Evolutionary conservation across 345 rosid species (phyloP), one percentile per base, ranked within the genome.

Genomic region (Noccaea caerulescens): DNA sequence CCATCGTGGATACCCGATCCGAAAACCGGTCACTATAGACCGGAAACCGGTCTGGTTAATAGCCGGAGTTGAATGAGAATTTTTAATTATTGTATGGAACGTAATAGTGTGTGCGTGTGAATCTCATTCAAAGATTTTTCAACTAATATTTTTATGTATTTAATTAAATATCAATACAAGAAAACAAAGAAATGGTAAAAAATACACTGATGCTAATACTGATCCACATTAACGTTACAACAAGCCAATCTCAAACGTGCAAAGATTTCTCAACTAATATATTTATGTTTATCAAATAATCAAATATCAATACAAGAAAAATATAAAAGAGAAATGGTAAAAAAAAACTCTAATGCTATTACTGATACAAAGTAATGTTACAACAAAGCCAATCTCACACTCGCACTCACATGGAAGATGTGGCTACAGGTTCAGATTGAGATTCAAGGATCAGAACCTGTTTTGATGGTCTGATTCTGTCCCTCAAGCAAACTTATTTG

Each of bases 401-500:
- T 47, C 67, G n/a, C 65, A 54, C 41, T 39, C 47, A 11, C 30
- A 43, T 13, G 36, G 58, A 60, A 13, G 37, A 7, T 67, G 63
- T 67, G 63, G 63, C 73, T 52, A 75, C 63, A 51, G 3, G 36
- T 34, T 43, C 47, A 47, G 72, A 45, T 53, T 43, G 39, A 47
- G 72, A 45, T 56, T 86, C 80, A 87, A 68, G 81, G 87, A 33
- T 84, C 86, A 30, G 87, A 80, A 3, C 84, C 42, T 56, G 90
- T 63, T 80, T 80, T 87, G 62, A 83, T 54, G 8, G 82, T 86
- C 67, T 84, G 92, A 65, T 85, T 82, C 82, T 82, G 88, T 70
- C 91, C 91, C 56, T 89, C 93, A 46, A 87, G 66, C 81, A 83
- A 18, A 69, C 80, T 86, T 79, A 83, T 81, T 66, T 89, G 89